Evolutionary conservation across 2,329 filamentous ascomycete genomes (phyloP).

Genomic region (Boeremia lycopersici): DNA sequence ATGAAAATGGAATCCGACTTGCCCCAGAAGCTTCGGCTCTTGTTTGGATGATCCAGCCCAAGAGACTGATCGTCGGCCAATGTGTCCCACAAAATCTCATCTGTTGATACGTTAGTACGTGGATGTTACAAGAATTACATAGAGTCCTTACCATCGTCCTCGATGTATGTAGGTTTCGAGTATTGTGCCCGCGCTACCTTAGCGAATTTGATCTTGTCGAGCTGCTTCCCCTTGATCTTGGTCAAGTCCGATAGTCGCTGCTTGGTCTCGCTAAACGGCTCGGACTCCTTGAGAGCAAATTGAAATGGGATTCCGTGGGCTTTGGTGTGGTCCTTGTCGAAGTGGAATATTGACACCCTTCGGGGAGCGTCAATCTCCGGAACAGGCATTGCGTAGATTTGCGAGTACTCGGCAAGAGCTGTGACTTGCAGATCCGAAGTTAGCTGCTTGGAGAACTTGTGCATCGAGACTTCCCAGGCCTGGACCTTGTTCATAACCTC

Average conservation of each 20-base stretch:
- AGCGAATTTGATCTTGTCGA: conserved; percentile 98
- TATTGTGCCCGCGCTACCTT: conserved; percentile 70
- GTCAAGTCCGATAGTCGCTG: conserved; percentile 92
- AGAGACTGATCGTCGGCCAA: conserved; percentile 50
- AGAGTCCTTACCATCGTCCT: conserved; percentile 73
- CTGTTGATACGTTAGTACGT: conserved; percentile 35
- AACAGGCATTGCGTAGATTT: conserved; percentile 79
- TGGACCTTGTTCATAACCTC: conserved; percentile 76
- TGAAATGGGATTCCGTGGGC: conserved; percentile 89
- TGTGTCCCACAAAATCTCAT: conserved; percentile 55
- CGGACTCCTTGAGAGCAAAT: conserved; percentile 83
- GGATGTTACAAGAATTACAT: too few species aligned
- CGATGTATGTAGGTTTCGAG: conserved; percentile 78
- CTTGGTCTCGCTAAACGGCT: conserved; percentile 89
- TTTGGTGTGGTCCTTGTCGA: conserved; percentile 85
- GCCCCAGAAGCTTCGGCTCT: conserved; percentile 63
- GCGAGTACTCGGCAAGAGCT: conserved; percentile 83
- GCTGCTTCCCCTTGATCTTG: conserved; percentile 95
- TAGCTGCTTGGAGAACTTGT: conserved; percentile 84
- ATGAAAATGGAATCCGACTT: conserved; percentile 70
- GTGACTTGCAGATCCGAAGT: conserved; percentile 73
- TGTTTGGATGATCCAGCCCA: conserved; percentile 68
- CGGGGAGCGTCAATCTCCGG: conserved; percentile 71
- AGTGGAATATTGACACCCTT: conserved; percentile 86
- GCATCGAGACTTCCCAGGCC: conserved; percentile 80